Percentiles rank a stretch among this genome's conserved stretches.
Evolutionary conservation across 192 early-diverging fungal species (phyloP).

Genomic region (Backusella circina): DNA sequence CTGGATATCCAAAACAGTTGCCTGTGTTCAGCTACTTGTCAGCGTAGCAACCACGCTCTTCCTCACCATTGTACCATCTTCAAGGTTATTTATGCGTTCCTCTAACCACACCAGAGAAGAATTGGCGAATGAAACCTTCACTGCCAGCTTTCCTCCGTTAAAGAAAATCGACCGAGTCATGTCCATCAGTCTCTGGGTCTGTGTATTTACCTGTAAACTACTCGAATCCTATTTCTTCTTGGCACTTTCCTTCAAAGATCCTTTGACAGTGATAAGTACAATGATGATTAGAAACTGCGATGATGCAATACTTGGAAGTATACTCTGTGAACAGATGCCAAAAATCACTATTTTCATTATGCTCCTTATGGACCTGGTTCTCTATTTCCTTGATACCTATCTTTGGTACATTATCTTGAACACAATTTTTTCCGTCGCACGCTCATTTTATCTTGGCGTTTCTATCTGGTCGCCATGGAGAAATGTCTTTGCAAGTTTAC

Average conservation of each 20-base stretch:
- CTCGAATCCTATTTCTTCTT: slow-evolving; percentile 85
- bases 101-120: slow-evolving; percentile 36
- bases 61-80: slow-evolving; percentile 64
- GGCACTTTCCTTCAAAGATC: slow-evolving; percentile 76
- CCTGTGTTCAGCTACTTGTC: slow-evolving; percentile 64
- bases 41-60: slow-evolving; percentile 63
- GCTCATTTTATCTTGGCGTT: slow-evolving; percentile 73
- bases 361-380: slow-evolving; percentile 68
- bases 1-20: slow-evolving; percentile 54
- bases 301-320: slow-evolving; percentile 51
- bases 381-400: slow-evolving; percentile 85
- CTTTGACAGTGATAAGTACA: slow-evolving; percentile 52
- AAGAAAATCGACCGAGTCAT: slow-evolving; percentile 61
- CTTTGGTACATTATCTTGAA: slow-evolving; percentile 89
- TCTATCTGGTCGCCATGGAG: slow-evolving; percentile 84
- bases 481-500: slow-evolving; percentile 72
- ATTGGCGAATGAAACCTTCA: slow-evolving; percentile 56
- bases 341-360: slow-evolving; percentile 67
- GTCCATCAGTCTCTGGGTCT: slow-evolving; percentile 67
- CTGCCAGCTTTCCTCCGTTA: slow-evolving; percentile 71
- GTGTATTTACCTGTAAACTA: slow-evolving; percentile 72
- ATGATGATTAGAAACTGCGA: slow-evolving; percentile 53
- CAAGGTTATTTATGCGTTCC: slow-evolving; percentile 49
- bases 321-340: slow-evolving; percentile 65
- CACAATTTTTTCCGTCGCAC: slow-evolving; percentile 72